These are phyloP conservation scores for Endotrypanum monterogeii DNA, from an alignment of 208 protist species.

Conservation along the genomic window DNA sequence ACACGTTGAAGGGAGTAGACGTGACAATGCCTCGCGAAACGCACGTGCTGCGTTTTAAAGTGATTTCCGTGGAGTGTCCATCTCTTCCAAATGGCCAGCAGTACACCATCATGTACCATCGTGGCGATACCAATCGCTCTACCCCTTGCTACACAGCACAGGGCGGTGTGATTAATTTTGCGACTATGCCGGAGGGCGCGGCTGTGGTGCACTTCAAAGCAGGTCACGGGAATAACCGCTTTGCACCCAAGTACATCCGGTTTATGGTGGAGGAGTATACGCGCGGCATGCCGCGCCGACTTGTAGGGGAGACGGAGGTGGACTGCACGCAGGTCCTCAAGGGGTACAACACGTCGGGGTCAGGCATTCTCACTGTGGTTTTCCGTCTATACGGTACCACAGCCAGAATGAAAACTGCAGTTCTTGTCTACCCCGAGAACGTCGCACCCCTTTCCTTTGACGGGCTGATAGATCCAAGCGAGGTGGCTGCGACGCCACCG, in stretches of 20 bases:
- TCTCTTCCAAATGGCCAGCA: conserved; percentile 67
- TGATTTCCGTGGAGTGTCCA: conserved; percentile 63
- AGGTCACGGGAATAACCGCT: conserved; percentile 45
- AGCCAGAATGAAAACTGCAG: conserved; percentile 68
- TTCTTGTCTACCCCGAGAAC: conserved; percentile 71
- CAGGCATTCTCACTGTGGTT: conserved; percentile 32
- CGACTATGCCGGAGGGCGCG: conserved; percentile 78
- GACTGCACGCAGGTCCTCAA: conserved; percentile 67
- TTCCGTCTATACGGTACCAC: conserved; percentile 70
- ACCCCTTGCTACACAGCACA: conserved; percentile 76
- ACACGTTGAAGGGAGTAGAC: not conserved
- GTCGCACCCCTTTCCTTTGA: conserved; percentile 66
- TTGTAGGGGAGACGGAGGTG: conserved; percentile 70
- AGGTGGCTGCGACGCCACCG: conserved; percentile 20
- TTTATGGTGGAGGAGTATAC: conserved; percentile 87
- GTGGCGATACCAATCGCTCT: conserved; percentile 68
- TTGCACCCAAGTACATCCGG: conserved; percentile 78
- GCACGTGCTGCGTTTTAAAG: conserved; percentile 82
- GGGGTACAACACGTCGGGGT: conserved; percentile 30
- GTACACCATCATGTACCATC: conserved; percentile 81
- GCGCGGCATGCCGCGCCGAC: conserved; percentile 56
- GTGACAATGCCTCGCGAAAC: conserved; percentile 52
- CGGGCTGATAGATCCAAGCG: conserved; percentile 39
- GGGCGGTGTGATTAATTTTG: conserved; percentile 73
- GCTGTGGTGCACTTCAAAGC: conserved; percentile 83